Conservation (phyloP, 768 basidiomycete genomes). For the Chlorophyllum brunneum region DNA sequence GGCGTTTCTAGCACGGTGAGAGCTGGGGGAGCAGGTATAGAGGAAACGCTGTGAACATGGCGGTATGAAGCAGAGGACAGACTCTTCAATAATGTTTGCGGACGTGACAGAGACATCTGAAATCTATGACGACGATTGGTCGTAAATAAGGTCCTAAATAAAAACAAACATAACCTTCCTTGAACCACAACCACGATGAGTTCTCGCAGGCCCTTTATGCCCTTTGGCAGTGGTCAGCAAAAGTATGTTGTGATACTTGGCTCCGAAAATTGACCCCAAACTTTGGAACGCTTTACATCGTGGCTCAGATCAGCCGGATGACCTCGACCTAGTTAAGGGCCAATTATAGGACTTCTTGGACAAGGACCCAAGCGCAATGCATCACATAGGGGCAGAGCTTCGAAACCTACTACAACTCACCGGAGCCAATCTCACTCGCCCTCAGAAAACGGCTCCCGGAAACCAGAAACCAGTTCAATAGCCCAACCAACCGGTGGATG, state of each 20-base stretch:
- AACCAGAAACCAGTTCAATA: no score
- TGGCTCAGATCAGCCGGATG: background rate
- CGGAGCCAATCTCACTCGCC: no score
- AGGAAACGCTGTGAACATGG: background rate
- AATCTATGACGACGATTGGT: background rate
- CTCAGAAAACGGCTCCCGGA: no score
- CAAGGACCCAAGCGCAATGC: no score
- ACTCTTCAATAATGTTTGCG: background rate
- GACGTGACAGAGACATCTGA: background rate
- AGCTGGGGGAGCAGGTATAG: conserved; percentile 2
- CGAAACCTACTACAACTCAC: no score
- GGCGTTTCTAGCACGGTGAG: conserved; percentile 18
- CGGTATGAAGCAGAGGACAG: background rate
- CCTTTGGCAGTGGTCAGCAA: background rate
- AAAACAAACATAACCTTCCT: background rate
- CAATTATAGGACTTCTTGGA: no score
- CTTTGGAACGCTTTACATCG: background rate
- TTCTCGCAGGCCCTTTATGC: conserved; percentile 6
- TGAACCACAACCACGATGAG: conserved; percentile 6
- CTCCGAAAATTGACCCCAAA: background rate
- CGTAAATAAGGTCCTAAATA: background rate
- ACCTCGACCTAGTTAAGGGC: no score
- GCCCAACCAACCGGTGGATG: no score
- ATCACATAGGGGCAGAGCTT: no score
- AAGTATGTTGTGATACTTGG: background rate